Conservation (phyloP, 1,139 yeast species). For the Sugiyamaella japonica region DNA sequence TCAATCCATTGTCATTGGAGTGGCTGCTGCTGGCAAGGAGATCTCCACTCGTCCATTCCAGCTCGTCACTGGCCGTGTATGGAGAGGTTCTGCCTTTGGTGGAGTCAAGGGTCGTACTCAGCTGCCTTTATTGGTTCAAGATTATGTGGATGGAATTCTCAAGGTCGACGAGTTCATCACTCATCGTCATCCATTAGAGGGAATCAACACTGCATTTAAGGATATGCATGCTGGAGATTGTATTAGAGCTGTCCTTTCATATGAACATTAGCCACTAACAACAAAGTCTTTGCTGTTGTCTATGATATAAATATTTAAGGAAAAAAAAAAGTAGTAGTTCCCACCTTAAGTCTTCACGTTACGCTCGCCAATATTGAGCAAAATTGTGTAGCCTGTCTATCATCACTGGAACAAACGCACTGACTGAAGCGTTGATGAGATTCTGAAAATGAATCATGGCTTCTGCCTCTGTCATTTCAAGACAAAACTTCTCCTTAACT, state of each 20-base stretch:
- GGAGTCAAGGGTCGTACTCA: slow-evolving; percentile 98
- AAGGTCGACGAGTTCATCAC: slow-evolving; percentile 96
- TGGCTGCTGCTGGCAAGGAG: slow-evolving; percentile 97
- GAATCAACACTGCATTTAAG: slow-evolving; percentile 86
- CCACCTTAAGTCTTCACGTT: too few species aligned
- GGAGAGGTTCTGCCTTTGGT: slow-evolving; percentile 99
- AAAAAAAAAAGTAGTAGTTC: slow-evolving; percentile 2
- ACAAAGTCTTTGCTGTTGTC: too few species aligned
- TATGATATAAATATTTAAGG: not conserved
- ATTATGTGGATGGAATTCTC: slow-evolving; percentile 76
- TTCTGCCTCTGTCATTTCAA: slow-evolving; percentile 92
- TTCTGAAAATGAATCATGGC: slow-evolving; percentile 93
- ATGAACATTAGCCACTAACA: slow-evolving; percentile 17
- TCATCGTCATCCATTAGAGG: slow-evolving; percentile 73
- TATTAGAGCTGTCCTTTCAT: slow-evolving; percentile 78
- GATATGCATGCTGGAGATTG: slow-evolving; percentile 95
- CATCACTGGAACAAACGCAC: slow-evolving; percentile 89
- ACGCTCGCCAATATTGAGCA: slow-evolving; percentile 97
- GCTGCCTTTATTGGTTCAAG: slow-evolving; percentile 86
- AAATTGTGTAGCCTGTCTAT: slow-evolving; percentile 92
- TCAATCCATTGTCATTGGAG: slow-evolving; percentile 89
- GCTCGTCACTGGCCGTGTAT: slow-evolving; percentile 96
- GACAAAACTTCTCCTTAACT: slow-evolving; percentile 90
- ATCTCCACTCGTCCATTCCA: slow-evolving; percentile 98
- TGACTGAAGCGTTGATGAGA: slow-evolving; percentile 89